A percentile compares a stretch with the other conserved stretches of the same genome.
phyloP scores from a whole-genome alignment of 345 rosid species.

The Mercurialis annua region DNA sequence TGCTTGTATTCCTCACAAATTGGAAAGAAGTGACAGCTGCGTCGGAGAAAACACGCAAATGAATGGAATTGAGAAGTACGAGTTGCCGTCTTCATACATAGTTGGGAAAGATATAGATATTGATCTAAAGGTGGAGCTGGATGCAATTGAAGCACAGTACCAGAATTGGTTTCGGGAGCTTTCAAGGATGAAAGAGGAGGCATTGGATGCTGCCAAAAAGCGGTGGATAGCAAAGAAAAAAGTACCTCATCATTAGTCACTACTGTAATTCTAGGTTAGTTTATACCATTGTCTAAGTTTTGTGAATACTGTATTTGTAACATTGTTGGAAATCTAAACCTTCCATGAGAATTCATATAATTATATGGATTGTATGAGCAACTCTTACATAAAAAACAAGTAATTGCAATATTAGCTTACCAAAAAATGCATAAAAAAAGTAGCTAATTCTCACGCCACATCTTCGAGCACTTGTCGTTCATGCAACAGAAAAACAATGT shows the following conservation, averaged over 20 bases:
- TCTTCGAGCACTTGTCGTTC: constrained; percentile 43
- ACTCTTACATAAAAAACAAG: no score
- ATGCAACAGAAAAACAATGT: constrained; percentile 61
- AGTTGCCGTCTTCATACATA: constrained; percentile 11
- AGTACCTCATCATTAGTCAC: constrained; percentile 18
- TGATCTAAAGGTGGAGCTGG: constrained; percentile 22
- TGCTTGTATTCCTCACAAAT: constrained; percentile 24
- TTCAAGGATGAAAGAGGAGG: constrained; percentile 22
- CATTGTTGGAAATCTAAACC: no score
- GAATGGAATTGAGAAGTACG: constrained; percentile 26
- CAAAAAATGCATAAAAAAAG: not conserved
- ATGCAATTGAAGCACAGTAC: constrained; percentile 19
- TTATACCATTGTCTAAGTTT: not conserved
- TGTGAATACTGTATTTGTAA: not conserved
- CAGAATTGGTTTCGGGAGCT: constrained; percentile 24
- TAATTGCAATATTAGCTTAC: no score
- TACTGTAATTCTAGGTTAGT: not conserved
- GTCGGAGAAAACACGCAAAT: constrained; percentile 23
- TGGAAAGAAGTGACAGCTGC: constrained; percentile 22
- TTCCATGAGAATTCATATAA: no score
- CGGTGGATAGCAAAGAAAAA: constrained; percentile 25
- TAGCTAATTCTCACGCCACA: constrained; percentile 41
- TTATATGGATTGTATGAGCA: no score
- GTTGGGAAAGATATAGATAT: constrained; percentile 2
- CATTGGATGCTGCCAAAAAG: constrained; percentile 17